Evolutionary conservation across 2,329 filamentous ascomycete species (phyloP).

Genomic region (Pyrenophora seminiperda): DNA sequence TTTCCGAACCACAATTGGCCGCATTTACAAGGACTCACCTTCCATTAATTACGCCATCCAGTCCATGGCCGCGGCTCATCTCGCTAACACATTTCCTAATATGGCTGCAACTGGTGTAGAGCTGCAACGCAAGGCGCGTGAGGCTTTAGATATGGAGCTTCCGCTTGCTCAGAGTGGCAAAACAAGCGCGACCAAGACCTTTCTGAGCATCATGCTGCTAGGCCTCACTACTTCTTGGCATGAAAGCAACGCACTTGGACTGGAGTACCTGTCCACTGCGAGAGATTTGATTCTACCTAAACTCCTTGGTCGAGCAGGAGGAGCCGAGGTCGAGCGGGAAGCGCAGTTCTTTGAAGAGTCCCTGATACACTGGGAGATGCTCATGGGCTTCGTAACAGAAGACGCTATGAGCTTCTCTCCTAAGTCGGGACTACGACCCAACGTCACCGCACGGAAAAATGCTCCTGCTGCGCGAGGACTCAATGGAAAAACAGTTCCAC

Average conservation of each 20-base stretch:
- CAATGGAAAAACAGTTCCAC: conserved; percentile 49
- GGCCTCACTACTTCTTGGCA: conserved; percentile 67
- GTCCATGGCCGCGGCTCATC: conserved; percentile 67
- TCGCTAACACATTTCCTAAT: conserved; percentile 62
- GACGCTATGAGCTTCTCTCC: conserved; percentile 46
- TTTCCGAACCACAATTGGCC: conserved; percentile 63
- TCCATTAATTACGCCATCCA: conserved; percentile 66
- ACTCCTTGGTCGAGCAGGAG: conserved; percentile 44
- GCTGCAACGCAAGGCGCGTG: conserved; percentile 59
- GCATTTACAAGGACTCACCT: conserved; percentile 62
- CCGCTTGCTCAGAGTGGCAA: conserved; percentile 51
- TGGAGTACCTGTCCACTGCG: conserved; percentile 58
- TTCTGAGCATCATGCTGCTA: conserved; percentile 63
- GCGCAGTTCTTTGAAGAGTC: conserved; percentile 61
- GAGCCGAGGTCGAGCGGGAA: conserved; percentile 41
- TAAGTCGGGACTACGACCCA: conserved; percentile 31
- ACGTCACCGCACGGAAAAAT: conserved; percentile 27
- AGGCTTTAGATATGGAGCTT: conserved; percentile 57
- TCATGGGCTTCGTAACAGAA: conserved; percentile 60
- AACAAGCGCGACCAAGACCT: conserved; percentile 55
- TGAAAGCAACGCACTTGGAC: conserved; percentile 60
- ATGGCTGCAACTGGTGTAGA: conserved; percentile 58
- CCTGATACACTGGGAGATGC: conserved; percentile 64
- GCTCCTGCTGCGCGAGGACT: conserved; percentile 32
- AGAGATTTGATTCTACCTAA: conserved; percentile 53